phyloP scores from a whole-genome alignment of 2,329 filamentous ascomycete species.

The Ophiostoma novo-ulmi region DNA sequence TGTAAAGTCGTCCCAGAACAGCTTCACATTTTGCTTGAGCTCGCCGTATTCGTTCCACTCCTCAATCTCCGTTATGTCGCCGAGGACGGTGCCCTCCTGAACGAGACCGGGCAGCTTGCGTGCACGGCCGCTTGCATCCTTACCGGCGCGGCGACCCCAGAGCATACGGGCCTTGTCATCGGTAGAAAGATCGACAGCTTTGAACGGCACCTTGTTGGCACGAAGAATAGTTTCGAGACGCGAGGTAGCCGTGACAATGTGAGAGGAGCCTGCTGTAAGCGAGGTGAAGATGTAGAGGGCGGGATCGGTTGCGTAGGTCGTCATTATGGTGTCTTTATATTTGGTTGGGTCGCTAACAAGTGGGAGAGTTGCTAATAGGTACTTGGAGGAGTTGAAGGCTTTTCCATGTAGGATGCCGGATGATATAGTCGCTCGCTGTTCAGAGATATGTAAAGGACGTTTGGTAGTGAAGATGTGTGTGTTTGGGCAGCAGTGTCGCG shows the following conservation, averaged over 20 bases:
- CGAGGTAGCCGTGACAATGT: constrained; percentile 93
- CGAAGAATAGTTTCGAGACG: constrained; percentile 94
- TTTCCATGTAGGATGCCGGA: not conserved
- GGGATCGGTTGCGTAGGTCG: constrained; percentile 55
- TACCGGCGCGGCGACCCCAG: constrained; percentile 78
- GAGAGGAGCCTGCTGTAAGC: constrained; percentile 87
- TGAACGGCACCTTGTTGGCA: constrained; percentile 90
- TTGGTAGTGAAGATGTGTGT: constrained; percentile 3
- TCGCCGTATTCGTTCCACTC: constrained; percentile 99
- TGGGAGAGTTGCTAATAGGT: not conserved
- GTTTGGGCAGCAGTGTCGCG: constrained; percentile 12
- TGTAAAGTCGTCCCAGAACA: constrained; percentile 59
- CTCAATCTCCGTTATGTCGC: constrained; percentile 87
- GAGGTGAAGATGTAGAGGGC: constrained; percentile 94
- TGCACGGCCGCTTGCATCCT: constrained; percentile 54
- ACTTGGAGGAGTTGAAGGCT: not conserved
- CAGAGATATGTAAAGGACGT: not conserved
- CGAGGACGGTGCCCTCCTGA: constrained; percentile 78
- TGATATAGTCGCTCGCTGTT: not conserved
- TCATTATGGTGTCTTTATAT: constrained; percentile 19
- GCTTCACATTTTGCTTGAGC: constrained; percentile 75
- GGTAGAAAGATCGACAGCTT: constrained; percentile 83
- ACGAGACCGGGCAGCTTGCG: constrained; percentile 86
- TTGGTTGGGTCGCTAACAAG: not conserved
- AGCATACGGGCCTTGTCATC: constrained; percentile 84